phyloP scores from a whole-genome alignment of 1,139 yeast genomes.

The Kluyveromyces sp. region DNA sequence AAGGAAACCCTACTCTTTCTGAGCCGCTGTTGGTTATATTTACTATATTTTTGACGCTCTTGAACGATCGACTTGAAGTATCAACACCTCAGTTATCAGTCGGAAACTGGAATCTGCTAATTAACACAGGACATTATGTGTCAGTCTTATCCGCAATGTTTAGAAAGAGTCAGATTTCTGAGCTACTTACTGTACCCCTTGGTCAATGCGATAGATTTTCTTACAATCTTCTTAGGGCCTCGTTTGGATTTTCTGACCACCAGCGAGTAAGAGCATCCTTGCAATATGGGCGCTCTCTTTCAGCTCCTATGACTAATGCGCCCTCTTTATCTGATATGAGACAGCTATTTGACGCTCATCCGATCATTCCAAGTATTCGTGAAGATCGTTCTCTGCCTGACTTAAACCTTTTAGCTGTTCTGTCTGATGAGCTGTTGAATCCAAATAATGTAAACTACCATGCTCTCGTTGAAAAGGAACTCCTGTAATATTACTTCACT shows the following conservation, averaged over 20 bases:
- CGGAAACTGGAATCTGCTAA: neutral
- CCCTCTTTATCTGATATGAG: neutral
- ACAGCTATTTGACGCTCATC: neutral
- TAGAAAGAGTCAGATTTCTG: neutral
- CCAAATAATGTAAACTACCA: neutral
- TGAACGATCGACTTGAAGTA: constrained; percentile 1
- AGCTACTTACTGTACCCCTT: no score
- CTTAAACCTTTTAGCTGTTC: neutral
- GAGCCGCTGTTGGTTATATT: neutral
- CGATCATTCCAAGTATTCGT: neutral
- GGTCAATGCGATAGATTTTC: constrained; percentile 2
- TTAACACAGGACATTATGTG: neutral
- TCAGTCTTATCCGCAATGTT: neutral
- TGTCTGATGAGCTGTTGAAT: neutral
- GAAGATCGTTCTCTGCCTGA: neutral
- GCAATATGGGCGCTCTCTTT: neutral
- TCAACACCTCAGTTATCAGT: neutral
- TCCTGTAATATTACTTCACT: no score
- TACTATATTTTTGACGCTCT: neutral
- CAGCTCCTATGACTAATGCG: neutral
- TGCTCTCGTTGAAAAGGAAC: neutral
- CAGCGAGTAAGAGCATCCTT: constrained; percentile 1
- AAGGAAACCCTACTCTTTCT: neutral
- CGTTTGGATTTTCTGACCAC: constrained; percentile 18
- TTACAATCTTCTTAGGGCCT: constrained; percentile 11